Evolutionary conservation across 2,329 filamentous ascomycete species (phyloP).

Genomic region (Aspergillus jensenii): DNA sequence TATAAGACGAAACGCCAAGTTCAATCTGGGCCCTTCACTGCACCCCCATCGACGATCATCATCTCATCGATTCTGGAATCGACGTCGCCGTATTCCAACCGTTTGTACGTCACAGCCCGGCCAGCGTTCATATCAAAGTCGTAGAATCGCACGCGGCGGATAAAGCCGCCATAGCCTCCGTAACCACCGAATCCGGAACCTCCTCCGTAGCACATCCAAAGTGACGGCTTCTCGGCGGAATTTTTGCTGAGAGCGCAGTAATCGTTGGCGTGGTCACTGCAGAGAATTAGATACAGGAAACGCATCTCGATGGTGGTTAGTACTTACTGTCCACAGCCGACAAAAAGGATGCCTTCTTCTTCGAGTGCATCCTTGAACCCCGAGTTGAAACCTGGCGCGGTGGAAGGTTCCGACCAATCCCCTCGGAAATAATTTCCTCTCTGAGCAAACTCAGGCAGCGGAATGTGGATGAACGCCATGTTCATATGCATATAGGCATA

Average conservation of each 20-base stretch:
- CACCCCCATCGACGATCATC: constrained; percentile 61
- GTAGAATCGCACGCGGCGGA: constrained; percentile 82
- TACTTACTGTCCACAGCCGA: constrained; percentile 85
- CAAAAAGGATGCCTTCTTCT: constrained; percentile 79
- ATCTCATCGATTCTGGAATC: constrained; percentile 57
- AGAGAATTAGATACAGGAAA: constrained; percentile 19
- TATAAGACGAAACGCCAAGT: not conserved
- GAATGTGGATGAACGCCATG: constrained; percentile 96
- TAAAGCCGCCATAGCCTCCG: constrained; percentile 82
- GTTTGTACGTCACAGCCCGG: constrained; percentile 87
- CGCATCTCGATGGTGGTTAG: not conserved
- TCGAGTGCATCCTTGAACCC: constrained; percentile 90
- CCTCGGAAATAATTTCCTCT: constrained; percentile 63
- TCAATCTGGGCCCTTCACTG: constrained; percentile 42
- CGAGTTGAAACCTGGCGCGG: constrained; percentile 84
- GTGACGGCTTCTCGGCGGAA: constrained; percentile 58
- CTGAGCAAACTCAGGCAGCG: constrained; percentile 81
- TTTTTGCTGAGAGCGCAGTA: constrained; percentile 76
- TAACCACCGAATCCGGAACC: constrained; percentile 93
- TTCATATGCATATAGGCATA: constrained; percentile 95
- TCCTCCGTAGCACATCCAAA: constrained; percentile 99
- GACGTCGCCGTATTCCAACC: constrained; percentile 67
- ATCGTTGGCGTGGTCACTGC: constrained; percentile 90
- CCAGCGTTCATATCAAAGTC: constrained; percentile 92
- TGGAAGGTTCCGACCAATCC: constrained; percentile 77